These are phyloP conservation scores for Hirschioporus abietinus DNA, from an alignment of 768 basidiomycete genomes.

Conservation along the genomic window DNA sequence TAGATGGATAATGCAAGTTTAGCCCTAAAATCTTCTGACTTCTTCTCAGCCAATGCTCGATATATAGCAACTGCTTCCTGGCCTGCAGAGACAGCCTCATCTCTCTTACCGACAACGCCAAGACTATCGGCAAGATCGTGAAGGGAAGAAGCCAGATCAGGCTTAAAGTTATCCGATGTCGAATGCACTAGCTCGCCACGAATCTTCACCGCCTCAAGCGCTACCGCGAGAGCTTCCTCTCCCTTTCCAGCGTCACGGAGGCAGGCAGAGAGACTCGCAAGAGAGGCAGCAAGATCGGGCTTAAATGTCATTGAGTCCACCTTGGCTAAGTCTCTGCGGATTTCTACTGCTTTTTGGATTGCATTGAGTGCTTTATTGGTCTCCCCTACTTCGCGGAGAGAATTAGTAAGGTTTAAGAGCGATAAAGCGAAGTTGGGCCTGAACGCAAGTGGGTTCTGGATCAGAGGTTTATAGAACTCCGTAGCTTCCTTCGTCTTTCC, in stretches of 20 bases:
- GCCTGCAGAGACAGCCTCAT: slow-evolving; percentile 10
- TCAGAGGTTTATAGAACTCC: no score
- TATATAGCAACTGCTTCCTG: slow-evolving; percentile 5
- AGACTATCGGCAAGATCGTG: neutral
- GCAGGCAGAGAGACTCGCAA: slow-evolving; percentile 9
- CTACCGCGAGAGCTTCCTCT: no score
- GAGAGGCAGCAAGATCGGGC: slow-evolving; percentile 6
- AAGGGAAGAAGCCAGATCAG: neutral
- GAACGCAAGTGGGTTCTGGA: no score
- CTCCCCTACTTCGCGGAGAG: neutral
- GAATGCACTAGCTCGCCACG: no score
- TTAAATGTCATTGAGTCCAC: slow-evolving; percentile 6
- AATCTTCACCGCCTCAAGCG: no score
- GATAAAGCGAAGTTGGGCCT: no score
- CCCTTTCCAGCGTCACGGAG: neutral
- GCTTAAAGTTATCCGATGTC: neutral
- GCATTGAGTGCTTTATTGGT: slow-evolving; percentile 4
- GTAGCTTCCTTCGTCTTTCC: no score
- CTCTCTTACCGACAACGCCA: slow-evolving; percentile 5
- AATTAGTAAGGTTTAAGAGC: no score
- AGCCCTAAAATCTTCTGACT: no score
- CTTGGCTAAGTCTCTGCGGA: slow-evolving; percentile 7
- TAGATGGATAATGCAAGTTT: no score
- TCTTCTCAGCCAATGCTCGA: no score
- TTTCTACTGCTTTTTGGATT: neutral